phyloP scores from a whole-genome alignment of 495 filamentous ascomycete genomes.

The Xylaria palmicola region DNA sequence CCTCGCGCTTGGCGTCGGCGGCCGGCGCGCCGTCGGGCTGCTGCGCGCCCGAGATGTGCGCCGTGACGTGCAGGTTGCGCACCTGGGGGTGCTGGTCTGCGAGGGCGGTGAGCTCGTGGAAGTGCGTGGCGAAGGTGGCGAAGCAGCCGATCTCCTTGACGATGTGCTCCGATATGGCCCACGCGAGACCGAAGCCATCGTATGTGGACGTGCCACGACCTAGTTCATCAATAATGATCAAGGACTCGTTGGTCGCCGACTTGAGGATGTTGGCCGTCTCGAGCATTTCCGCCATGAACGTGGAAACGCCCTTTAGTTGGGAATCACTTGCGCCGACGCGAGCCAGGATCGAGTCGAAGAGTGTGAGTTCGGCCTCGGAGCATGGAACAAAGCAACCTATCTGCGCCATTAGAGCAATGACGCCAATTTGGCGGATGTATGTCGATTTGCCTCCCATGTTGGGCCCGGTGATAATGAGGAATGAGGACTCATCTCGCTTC shows the following conservation, averaged over 20 bases:
- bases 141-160: slow-evolving; percentile 91
- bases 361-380: slow-evolving; percentile 82
- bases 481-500: slow-evolving; percentile 75
- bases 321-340: slow-evolving; percentile 94
- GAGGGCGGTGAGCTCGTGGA: slow-evolving; percentile 94
- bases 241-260: slow-evolving; percentile 85
- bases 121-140: slow-evolving; percentile 95
- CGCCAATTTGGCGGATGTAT: slow-evolving; percentile 96
- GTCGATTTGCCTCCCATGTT: slow-evolving; percentile 99
- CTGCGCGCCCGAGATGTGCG: slow-evolving; percentile 73
- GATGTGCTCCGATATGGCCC: slow-evolving; percentile 98
- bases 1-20: slow-evolving; percentile 65
- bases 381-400: slow-evolving; percentile 96
- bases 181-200: slow-evolving; percentile 96
- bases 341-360: slow-evolving; percentile 97
- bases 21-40: slow-evolving; percentile 25
- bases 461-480: slow-evolving; percentile 96
- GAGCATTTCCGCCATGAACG: slow-evolving; percentile 99
- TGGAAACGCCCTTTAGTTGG: slow-evolving; percentile 96
- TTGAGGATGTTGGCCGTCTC: slow-evolving; percentile 99
- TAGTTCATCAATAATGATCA: slow-evolving; percentile 99
- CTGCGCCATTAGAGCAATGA: slow-evolving; percentile 97
- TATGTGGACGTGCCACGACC: slow-evolving; percentile 97
- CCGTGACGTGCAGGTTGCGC: slow-evolving; percentile 91
- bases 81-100: slow-evolving; percentile 82